Percentiles rank a stretch among this genome's conserved stretches.
Conservation (phyloP, 2,329 filamentous ascomycete species). For the Venturiaceae sp. region DNA sequence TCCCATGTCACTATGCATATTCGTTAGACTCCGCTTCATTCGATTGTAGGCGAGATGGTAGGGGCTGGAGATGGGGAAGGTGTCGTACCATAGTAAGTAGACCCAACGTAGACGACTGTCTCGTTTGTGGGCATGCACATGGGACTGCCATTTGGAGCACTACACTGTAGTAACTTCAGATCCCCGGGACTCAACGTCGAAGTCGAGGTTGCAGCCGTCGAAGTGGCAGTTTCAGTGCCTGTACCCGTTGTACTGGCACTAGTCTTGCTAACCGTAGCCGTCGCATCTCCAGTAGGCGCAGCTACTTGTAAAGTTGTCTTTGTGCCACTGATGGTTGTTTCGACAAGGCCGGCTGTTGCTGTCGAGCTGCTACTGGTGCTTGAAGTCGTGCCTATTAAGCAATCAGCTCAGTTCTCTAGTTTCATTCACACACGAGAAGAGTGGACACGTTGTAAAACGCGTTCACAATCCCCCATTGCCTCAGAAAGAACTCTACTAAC, state of each 20-base stretch:
- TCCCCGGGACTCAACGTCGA: constrained; percentile 5
- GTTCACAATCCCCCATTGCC: neutral
- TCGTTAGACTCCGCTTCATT: neutral
- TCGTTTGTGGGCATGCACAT: constrained; percentile 27
- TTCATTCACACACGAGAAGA: too few species aligned
- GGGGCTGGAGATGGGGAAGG: neutral
- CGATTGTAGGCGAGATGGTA: neutral
- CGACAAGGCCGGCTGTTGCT: constrained; percentile 12
- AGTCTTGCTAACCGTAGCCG: neutral
- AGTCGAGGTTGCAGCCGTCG: constrained; percentile 8
- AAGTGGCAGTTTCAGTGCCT: constrained; percentile 7
- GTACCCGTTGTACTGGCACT: neutral
- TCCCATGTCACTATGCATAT: constrained; percentile 16
- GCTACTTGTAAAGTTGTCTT: constrained; percentile 13
- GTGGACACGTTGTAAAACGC: too few species aligned
- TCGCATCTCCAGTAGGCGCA: constrained; percentile 11
- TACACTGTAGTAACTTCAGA: constrained; percentile 8
- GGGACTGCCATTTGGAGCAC: constrained; percentile 15
- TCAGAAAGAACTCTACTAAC: neutral
- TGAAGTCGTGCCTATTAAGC: neutral
- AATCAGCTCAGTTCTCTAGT: too few species aligned
- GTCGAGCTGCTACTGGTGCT: neutral
- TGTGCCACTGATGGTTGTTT: constrained; percentile 14
- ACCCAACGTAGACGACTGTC: constrained; percentile 23
- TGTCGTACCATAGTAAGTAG: constrained; percentile 26